A percentile compares a stretch with the other conserved stretches of the same genome.
These are phyloP conservation scores for Suzukiozyma palmioleophila DNA, from an alignment of 1,139 yeast genomes.

Conservation along the genomic window DNA sequence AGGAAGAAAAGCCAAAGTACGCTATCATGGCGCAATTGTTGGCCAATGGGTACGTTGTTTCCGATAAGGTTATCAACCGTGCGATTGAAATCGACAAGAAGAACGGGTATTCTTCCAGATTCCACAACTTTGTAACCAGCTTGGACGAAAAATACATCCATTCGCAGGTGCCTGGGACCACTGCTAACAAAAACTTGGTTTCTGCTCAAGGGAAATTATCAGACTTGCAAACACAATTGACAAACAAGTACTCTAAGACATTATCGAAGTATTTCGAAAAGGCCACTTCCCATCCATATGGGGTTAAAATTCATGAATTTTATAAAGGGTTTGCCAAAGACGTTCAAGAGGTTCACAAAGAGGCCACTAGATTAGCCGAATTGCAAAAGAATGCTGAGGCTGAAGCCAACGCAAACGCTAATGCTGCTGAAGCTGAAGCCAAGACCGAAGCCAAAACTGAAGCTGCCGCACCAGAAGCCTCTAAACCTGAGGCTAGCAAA, in stretches of 20 bases:
- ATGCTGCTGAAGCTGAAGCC: conserved; percentile 1
- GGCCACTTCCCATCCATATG: conserved; percentile 33
- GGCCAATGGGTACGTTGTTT: conserved; percentile 64
- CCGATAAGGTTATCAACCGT: conserved; percentile 58
- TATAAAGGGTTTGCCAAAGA: conserved; percentile 45
- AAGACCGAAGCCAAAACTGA: not conserved
- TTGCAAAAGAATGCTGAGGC: conserved; percentile 38
- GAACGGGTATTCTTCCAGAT: conserved; percentile 56
- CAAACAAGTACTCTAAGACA: conserved; percentile 17
- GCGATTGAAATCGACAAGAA: conserved; percentile 61
- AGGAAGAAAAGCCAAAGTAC: conserved; percentile 75
- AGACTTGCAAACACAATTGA: conserved; percentile 1
- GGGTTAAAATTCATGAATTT: conserved; percentile 34
- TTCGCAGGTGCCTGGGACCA: conserved; percentile 20
- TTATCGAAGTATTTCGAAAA: conserved; percentile 39
- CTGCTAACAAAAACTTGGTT: conserved; percentile 12
- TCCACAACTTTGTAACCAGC: conserved; percentile 49
- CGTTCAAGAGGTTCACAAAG: conserved; percentile 62
- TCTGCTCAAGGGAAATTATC: conserved; percentile 12
- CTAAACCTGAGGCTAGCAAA: not conserved
- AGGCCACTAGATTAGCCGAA: conserved; percentile 67
- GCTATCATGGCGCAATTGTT: conserved; percentile 74
- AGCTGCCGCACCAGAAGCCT: not conserved
- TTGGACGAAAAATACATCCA: conserved; percentile 61
- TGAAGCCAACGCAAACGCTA: conserved; percentile 4